phyloP scores from a whole-genome alignment of 2,329 filamentous ascomycete species.

The Sporothrix pseudoabietina region DNA sequence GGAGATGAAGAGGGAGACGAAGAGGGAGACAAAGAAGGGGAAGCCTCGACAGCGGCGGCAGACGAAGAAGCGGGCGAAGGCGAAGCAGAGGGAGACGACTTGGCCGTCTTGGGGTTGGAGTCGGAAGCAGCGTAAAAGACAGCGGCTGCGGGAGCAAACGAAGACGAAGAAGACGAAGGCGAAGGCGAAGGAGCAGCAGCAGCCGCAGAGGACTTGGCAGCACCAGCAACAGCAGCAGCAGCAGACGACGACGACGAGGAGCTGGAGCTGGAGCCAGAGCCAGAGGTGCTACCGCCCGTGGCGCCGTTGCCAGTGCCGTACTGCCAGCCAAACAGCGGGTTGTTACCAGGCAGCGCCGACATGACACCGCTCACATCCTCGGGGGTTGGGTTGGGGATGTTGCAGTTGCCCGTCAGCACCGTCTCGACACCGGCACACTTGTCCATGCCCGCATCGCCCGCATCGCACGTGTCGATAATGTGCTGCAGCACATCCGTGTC shows the following conservation, averaged over 20 bases:
- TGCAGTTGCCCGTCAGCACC: conserved; percentile 54
- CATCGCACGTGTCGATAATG: conserved; percentile 68
- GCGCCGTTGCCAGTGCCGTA: conserved; percentile 42
- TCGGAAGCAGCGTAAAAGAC: neutral
- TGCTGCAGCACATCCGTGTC: conserved; percentile 64
- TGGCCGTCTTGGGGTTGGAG: neutral
- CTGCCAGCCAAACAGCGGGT: conserved; percentile 56
- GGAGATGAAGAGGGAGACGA: neutral
- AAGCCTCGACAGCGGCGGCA: neutral
- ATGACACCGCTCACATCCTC: conserved; percentile 51
- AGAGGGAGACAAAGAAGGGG: neutral
- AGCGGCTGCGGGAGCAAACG: neutral
- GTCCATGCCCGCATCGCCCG: conserved; percentile 61
- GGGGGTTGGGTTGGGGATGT: conserved; percentile 51
- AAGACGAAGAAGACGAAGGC: neutral
- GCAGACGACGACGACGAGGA: neutral
- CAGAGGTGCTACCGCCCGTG: neutral
- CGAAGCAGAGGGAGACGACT: neutral
- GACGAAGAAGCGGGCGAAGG: neutral
- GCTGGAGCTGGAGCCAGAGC: conserved; percentile 41
- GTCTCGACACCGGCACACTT: conserved; percentile 61
- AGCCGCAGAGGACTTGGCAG: neutral
- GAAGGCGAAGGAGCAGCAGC: neutral
- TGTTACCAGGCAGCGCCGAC: conserved; percentile 56
- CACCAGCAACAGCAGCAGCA: neutral